These are phyloP conservation scores for Exophiala spinifera DNA, from an alignment of 2,329 filamentous ascomycete genomes.

Conservation along the genomic window DNA sequence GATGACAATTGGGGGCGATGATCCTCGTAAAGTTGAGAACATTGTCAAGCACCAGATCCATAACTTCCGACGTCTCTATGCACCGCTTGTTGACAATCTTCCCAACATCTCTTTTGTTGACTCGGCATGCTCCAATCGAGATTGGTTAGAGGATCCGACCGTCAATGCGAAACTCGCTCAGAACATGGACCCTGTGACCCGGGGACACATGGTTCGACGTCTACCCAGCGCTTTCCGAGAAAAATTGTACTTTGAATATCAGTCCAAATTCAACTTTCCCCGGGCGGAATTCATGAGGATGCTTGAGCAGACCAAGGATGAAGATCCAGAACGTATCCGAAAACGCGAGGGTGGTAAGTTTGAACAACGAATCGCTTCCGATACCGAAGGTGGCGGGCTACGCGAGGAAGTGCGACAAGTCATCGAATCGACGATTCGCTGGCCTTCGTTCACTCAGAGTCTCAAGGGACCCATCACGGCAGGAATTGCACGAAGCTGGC, in stretches of 20 bases:
- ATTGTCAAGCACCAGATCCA: conserved; percentile 89
- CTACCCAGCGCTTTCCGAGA: conserved; percentile 82
- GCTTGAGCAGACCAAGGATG: conserved; percentile 71
- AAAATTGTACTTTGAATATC: conserved; percentile 91
- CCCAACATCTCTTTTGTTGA: conserved; percentile 82
- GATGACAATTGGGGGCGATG: conserved; percentile 86
- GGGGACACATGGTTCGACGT: conserved; percentile 94
- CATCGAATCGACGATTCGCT: conserved; percentile 83
- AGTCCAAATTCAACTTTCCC: conserved; percentile 83
- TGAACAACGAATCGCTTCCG: conserved; percentile 75
- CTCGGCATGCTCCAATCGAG: conserved; percentile 53
- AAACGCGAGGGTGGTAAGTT: conserved; percentile 78
- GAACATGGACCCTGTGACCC: conserved; percentile 86
- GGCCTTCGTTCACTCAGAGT: conserved; percentile 87
- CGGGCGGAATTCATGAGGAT: conserved; percentile 79
- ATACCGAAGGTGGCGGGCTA: conserved; percentile 62
- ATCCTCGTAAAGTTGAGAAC: conserved; percentile 87
- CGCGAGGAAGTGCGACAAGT: conserved; percentile 67
- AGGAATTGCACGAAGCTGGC: conserved; percentile 65
- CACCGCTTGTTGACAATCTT: conserved; percentile 81
- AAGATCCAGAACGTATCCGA: conserved; percentile 63
- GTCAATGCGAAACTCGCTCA: conserved; percentile 70
- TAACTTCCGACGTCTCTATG: conserved; percentile 88
- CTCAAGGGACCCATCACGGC: conserved; percentile 80
- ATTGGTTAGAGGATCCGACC: conserved; percentile 63